Evolutionary conservation across 805 yeast genomes (phyloP).

Genomic region (Metschnikowia drakensbergensis): DNA sequence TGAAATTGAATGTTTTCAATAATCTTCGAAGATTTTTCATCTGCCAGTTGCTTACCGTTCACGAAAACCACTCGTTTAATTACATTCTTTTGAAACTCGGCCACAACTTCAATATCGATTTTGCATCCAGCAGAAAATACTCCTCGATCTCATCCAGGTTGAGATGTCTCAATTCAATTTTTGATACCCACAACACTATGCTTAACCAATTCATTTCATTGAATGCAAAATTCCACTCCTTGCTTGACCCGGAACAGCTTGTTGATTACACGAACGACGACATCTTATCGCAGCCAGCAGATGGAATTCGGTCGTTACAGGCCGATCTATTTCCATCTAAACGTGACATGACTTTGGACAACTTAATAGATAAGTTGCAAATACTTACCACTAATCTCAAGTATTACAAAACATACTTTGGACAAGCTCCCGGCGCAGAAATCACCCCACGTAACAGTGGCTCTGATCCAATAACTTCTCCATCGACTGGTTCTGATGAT

Average conservation of each 20-base stretch:
- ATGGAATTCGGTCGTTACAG: not conserved
- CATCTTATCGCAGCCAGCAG: constrained; percentile 7
- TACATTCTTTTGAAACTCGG: constrained; percentile 30
- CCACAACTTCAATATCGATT: constrained; percentile 17
- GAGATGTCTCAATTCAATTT: constrained; percentile 17
- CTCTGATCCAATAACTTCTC: not conserved
- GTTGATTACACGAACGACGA: constrained; percentile 17
- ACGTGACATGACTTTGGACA: constrained; percentile 19
- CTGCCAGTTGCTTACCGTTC: constrained; percentile 36
- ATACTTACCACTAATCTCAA: constrained; percentile 33
- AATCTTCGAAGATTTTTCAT: constrained; percentile 35
- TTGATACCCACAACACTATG: constrained; percentile 23
- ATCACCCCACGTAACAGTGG: not conserved
- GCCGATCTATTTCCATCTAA: constrained; percentile 6
- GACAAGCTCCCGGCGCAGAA: not conserved
- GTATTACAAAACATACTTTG: constrained; percentile 33
- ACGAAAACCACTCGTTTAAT: constrained; percentile 27
- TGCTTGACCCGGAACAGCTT: constrained; percentile 7
- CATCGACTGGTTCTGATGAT: constrained; percentile 26
- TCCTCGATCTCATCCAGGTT: constrained; percentile 17
- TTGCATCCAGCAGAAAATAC: constrained; percentile 3
- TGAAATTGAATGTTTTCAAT: constrained; percentile 29
- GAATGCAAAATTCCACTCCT: constrained; percentile 27
- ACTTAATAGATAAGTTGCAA: constrained; percentile 29
- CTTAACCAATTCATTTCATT: constrained; percentile 21